Percentiles rank a stretch among this genome's conserved stretches.
Evolutionary conservation across 1,284 basidiomycete genomes (phyloP).

Genomic region (Cutaneotrichosporon spelunceum): DNA sequence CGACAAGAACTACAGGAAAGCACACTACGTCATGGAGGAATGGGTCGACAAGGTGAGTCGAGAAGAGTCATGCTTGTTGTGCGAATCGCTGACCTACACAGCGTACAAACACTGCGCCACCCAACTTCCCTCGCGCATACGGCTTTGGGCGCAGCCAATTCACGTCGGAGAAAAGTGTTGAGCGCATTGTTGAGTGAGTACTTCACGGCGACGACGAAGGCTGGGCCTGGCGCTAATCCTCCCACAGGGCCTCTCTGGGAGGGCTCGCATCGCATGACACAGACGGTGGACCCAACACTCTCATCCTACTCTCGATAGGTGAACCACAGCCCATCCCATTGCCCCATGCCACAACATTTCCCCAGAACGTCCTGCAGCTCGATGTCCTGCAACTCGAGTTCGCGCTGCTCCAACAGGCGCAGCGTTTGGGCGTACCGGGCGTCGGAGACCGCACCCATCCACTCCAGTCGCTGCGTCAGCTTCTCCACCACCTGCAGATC

Average conservation of each 20-base stretch:
- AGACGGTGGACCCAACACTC: conserved; percentile 65
- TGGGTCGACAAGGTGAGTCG: conserved; percentile 68
- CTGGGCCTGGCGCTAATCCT: neutral
- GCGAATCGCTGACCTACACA: conserved; percentile 12
- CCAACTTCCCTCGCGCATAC: conserved; percentile 38
- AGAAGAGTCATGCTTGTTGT: neutral
- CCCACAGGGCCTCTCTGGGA: conserved; percentile 60
- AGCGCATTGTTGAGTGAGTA: conserved; percentile 63
- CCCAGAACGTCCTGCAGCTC: conserved; percentile 67
- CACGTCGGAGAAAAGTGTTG: conserved; percentile 63
- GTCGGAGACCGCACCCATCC: conserved; percentile 40
- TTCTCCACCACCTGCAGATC: conserved; percentile 48
- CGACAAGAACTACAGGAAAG: conserved; percentile 74
- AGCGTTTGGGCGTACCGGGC: conserved; percentile 35
- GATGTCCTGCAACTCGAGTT: conserved; percentile 57
- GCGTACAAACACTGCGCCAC: conserved; percentile 45
- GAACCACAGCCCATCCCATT: conserved; percentile 35
- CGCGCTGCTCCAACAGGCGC: conserved; percentile 42
- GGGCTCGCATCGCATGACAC: conserved; percentile 70
- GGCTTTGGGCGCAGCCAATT: conserved; percentile 73
- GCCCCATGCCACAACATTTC: conserved; percentile 55
- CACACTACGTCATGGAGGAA: conserved; percentile 73
- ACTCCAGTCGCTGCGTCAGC: conserved; percentile 35
- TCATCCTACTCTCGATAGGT: conserved; percentile 72
- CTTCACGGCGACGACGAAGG: neutral